Evolutionary conservation across 2,329 filamentous ascomycete species (phyloP), one percentile per base, ranked within the genome.

Genomic region (Aspergillus oerlinghausenensis): DNA sequence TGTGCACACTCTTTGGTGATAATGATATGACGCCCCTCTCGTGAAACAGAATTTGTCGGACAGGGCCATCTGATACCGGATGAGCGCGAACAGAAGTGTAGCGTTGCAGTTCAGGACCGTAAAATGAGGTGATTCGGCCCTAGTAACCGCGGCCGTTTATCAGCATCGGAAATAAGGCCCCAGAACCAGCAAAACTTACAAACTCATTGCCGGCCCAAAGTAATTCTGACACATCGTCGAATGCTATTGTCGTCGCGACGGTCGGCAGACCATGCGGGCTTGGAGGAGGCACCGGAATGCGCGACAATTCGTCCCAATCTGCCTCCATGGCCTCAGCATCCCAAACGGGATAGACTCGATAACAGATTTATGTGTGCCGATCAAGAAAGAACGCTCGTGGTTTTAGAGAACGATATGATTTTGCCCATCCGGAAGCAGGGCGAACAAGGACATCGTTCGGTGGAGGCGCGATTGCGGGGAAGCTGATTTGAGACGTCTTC

Each of bases 81-180:
- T 96, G 92, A 45, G 88, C 90, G 70, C 88, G 88, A 74, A 94
- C 93, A 40, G 93, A 95, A 4, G 92, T 96, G 73, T 99, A 97
- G 69, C 85, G 84, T 68, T 93, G 88, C 50, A 97, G 82, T 59
- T 96, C 90, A 53, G 85, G 84, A 53, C 91, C 88, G 73, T 90
- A 90, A 75, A 96, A 97, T 10, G 93, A 96, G 48, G 86, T 88
- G 50, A 97, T 85, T 63, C 92, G 87, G 60, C 94, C 94, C 90
- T 96, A 64, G 29, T 35, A n/a, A 52, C 28, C 55, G 35, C 58
- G 32, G 58, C 63, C 42, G 50, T 49, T 21, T 49, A 48, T 68
- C 42, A 68, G 60, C 50, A 54, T 58, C 10, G 58, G 57, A 38
- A 54, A n/a, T 23, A 26, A 8, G 6, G n/a, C 23, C 28, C 35